These are phyloP conservation scores for Nannizzia gypsea DNA, from an alignment of 2,329 filamentous ascomycete species.

Conservation along the genomic window DNA sequence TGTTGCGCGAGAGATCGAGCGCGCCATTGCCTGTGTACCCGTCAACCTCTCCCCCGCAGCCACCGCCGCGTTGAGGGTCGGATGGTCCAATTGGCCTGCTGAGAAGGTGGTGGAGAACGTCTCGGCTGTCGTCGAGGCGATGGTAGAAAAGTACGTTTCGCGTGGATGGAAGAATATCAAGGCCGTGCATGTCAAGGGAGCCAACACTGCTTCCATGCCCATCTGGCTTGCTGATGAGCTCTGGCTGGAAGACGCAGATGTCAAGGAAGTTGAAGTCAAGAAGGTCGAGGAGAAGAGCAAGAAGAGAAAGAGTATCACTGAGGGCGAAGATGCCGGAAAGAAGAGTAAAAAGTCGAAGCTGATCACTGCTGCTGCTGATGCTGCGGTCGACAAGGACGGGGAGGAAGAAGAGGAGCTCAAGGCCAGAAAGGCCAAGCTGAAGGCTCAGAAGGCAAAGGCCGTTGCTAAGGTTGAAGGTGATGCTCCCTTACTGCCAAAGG, in stretches of 20 bases:
- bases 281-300: constrained; percentile 40
- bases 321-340: constrained; percentile 16
- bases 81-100: constrained; percentile 59
- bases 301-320: constrained; percentile 37
- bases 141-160: constrained; percentile 70
- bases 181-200: constrained; percentile 79
- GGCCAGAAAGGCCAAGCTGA: constrained; percentile 37
- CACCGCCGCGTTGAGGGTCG: constrained; percentile 71
- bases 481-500: not conserved
- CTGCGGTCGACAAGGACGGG: constrained; percentile 20
- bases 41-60: constrained; percentile 68
- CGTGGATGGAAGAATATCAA: constrained; percentile 81
- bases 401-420: constrained; percentile 27
- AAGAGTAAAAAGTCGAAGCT: constrained; percentile 22
- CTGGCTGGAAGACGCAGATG: constrained; percentile 67
- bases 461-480: not conserved
- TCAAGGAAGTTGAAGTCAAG: constrained; percentile 40
- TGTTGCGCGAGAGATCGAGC: constrained; percentile 70
- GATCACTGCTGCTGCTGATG: constrained; percentile 21
- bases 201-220: constrained; percentile 77
- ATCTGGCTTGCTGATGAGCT: constrained; percentile 89
- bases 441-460: constrained; percentile 38
- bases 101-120: constrained; percentile 73
- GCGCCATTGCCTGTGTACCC: constrained; percentile 62
- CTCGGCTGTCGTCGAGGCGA: constrained; percentile 52